Conservation (phyloP, 805 yeast species). For the Spathaspora hagerdaliae region DNA sequence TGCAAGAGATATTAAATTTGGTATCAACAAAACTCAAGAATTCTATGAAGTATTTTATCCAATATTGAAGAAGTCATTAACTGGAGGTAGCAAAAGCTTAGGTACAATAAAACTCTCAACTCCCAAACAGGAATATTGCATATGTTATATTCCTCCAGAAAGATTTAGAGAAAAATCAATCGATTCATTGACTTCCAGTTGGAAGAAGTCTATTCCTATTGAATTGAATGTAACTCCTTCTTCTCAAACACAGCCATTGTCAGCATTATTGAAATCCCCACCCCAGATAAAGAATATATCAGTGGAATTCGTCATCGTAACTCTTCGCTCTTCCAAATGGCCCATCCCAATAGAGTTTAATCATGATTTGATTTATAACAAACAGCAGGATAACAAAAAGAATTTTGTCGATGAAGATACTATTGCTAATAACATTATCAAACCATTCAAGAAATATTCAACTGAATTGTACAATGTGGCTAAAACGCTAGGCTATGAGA, state of each 20-base stretch:
- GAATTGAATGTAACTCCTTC: constrained; percentile 11
- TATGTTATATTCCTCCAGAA: constrained; percentile 22
- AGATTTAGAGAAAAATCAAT: constrained; percentile 10
- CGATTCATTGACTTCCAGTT: constrained; percentile 8
- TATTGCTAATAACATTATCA: constrained; percentile 19
- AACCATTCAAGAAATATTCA: constrained; percentile 17
- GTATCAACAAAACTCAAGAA: constrained; percentile 2
- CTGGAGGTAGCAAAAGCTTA: constrained; percentile 6
- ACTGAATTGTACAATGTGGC: constrained; percentile 15
- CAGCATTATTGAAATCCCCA: background rate
- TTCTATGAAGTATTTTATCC: constrained; percentile 10
- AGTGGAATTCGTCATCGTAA: constrained; percentile 28
- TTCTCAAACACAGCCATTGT: background rate
- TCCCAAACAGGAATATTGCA: constrained; percentile 14
- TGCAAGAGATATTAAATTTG: constrained; percentile 6
- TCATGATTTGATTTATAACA: constrained; percentile 29
- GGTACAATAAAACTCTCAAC: constrained; percentile 13
- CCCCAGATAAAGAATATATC: constrained; percentile 15
- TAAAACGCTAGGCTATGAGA: constrained; percentile 18
- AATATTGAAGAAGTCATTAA: constrained; percentile 11
- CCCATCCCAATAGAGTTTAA: constrained; percentile 37
- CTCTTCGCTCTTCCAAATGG: constrained; percentile 25
- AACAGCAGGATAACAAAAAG: constrained; percentile 5
- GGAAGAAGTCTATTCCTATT: constrained; percentile 27
- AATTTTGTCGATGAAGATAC: constrained; percentile 17